phyloP scores from a whole-genome alignment of 1,139 yeast species.

The Meyerozyma athensensis region DNA sequence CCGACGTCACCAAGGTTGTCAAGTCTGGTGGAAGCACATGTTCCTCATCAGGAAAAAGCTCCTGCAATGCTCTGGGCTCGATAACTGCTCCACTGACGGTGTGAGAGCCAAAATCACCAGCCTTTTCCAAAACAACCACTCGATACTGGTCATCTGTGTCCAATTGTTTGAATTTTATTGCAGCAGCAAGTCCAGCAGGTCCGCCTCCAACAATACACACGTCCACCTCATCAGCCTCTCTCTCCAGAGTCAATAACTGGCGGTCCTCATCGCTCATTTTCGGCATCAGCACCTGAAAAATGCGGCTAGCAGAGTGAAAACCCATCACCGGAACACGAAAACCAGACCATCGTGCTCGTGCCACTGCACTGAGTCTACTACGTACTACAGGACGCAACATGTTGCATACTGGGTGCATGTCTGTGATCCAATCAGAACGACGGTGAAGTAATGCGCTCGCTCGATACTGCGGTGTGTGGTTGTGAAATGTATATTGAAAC shows the following conservation, averaged over 20 bases:
- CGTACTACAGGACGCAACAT: neutral
- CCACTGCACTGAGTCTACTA: neutral
- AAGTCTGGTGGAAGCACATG: slow-evolving; percentile 74
- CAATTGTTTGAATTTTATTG: slow-evolving; percentile 79
- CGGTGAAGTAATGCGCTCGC: slow-evolving; percentile 1
- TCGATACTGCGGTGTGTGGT: neutral
- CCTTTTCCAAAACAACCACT: slow-evolving; percentile 86
- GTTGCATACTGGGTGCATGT: neutral
- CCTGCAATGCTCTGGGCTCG: slow-evolving; percentile 83
- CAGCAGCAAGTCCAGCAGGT: slow-evolving; percentile 94
- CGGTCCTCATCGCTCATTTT: slow-evolving; percentile 35
- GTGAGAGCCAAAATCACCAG: slow-evolving; percentile 89
- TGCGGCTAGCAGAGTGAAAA: neutral
- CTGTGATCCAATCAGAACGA: neutral
- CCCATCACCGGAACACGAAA: neutral
- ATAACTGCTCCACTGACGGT: slow-evolving; percentile 90
- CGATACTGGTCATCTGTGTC: slow-evolving; percentile 74
- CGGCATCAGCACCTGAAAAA: neutral
- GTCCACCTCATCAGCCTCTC: slow-evolving; percentile 83
- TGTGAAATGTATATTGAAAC: neutral
- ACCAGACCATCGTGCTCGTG: neutral
- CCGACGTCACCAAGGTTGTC: slow-evolving; percentile 67
- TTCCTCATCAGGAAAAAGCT: slow-evolving; percentile 76
- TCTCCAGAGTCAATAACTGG: slow-evolving; percentile 48
- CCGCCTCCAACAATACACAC: slow-evolving; percentile 98